Percentiles rank a stretch among this genome's conserved stretches.
Conservation (phyloP, 2,329 filamentous ascomycete species). For the Pochonia chlamydosporia region DNA sequence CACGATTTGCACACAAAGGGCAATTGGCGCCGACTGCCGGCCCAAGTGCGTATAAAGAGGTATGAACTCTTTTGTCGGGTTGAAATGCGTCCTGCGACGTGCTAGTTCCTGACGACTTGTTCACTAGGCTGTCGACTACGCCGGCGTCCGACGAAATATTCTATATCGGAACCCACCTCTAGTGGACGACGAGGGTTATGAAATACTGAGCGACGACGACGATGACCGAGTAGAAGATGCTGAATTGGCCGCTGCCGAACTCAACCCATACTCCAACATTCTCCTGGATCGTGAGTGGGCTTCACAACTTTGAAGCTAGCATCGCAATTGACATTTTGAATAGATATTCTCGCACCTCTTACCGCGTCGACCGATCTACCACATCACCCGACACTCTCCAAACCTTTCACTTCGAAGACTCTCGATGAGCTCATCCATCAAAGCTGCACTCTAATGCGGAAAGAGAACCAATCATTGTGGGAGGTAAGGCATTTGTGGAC, state of each 20-base stretch:
- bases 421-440: slow-evolving; percentile 66
- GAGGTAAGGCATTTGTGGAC: slow-evolving; percentile 69
- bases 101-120: slow-evolving; percentile 3
- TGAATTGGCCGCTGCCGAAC: slow-evolving; percentile 56
- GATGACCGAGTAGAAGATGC: slow-evolving; percentile 58
- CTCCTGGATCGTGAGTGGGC: slow-evolving; percentile 59
- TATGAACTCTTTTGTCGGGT: slow-evolving; percentile 25
- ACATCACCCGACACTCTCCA: slow-evolving; percentile 66
- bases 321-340: slow-evolving; percentile 20
- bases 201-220: slow-evolving; percentile 67
- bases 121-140: slow-evolving; percentile 62
- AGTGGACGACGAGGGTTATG: slow-evolving; percentile 72
- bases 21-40: slow-evolving; percentile 62
- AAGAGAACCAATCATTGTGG: slow-evolving; percentile 68
- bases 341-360: slow-evolving; percentile 69
- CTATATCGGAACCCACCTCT: slow-evolving; percentile 68
- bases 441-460: slow-evolving; percentile 64
- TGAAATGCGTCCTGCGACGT: not conserved
- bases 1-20: slow-evolving; percentile 65
- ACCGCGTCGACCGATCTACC: slow-evolving; percentile 70
- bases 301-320: not conserved
- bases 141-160: slow-evolving; percentile 65
- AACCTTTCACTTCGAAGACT: slow-evolving; percentile 68
- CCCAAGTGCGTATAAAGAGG: slow-evolving; percentile 66
- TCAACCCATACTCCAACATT: slow-evolving; percentile 69